phyloP scores from a whole-genome alignment of 345 rosid genomes.

The Turnera subulata region DNA sequence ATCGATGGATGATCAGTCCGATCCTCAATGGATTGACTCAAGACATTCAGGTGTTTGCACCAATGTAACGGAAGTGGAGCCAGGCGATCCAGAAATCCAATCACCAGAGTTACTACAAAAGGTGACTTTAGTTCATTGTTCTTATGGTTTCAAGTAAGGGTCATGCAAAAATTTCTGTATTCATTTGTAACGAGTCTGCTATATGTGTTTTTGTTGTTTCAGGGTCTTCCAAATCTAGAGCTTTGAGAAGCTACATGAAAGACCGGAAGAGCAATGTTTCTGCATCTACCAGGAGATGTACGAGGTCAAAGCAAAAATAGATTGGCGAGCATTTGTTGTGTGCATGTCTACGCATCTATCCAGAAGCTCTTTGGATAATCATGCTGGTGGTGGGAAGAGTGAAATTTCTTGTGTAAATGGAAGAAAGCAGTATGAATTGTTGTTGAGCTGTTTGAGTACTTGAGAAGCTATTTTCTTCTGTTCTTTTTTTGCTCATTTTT shows the following conservation, averaged over 20 bases:
- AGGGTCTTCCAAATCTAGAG: constrained; percentile 30
- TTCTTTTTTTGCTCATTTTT: no score
- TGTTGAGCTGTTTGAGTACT: no score
- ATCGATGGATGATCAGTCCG: constrained; percentile 14
- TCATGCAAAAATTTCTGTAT: background rate
- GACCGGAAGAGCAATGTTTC: constrained; percentile 15
- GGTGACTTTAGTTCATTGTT: constrained; percentile 24
- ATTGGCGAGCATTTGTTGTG: background rate
- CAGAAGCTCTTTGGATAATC: no score
- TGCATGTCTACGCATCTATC: no score
- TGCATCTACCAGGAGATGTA: constrained; percentile 23
- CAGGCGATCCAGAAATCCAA: constrained; percentile 34
- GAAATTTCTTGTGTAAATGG: no score
- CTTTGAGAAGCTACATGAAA: constrained; percentile 24
- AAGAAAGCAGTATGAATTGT: no score
- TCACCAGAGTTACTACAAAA: constrained; percentile 22
- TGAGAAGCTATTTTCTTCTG: no score
- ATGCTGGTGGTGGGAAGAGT: no score
- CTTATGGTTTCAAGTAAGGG: background rate
- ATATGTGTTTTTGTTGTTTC: constrained; percentile 12
- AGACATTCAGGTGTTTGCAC: constrained; percentile 37
- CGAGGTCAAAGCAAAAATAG: constrained; percentile 27
- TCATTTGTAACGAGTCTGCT: background rate
- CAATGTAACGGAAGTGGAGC: constrained; percentile 35
- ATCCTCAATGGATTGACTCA: constrained; percentile 12